Percentiles rank a stretch among this genome's conserved stretches.
Conservation (phyloP, 441 rosid species). For the Populus trichocarpa region DNA sequence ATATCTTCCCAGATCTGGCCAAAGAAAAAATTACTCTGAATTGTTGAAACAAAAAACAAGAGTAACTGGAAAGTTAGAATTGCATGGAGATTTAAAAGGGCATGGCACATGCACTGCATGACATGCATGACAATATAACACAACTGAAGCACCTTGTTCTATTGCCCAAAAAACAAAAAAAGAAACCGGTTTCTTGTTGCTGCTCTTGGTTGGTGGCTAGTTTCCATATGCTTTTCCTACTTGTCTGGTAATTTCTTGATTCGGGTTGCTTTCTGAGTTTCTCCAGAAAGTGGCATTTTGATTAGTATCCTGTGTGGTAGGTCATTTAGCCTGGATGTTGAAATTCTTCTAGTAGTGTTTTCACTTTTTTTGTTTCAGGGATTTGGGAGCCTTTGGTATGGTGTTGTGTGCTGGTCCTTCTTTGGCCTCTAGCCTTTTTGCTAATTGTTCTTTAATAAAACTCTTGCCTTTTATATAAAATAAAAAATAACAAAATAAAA, state of each 20-base stretch:
- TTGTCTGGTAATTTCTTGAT: background rate
- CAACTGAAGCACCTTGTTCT: background rate
- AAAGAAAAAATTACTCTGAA: background rate
- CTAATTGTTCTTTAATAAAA: background rate
- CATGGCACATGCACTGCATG: background rate
- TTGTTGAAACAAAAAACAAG: background rate
- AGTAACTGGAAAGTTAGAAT: background rate
- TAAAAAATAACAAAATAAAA: background rate
- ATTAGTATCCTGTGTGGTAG: too few relatives aligned
- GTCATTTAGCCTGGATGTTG: too few relatives aligned
- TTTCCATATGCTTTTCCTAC: background rate
- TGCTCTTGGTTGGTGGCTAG: background rate
- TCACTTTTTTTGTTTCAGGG: background rate
- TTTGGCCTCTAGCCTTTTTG: background rate
- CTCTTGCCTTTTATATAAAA: background rate
- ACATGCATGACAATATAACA: background rate
- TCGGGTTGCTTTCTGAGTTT: background rate
- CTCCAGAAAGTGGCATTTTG: background rate
- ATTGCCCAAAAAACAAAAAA: background rate
- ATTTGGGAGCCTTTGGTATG: background rate
- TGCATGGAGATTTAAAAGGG: background rate
- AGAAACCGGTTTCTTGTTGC: background rate
- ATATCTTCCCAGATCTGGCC: conserved; percentile 91
- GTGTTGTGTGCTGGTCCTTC: background rate
- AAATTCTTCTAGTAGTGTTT: too few relatives aligned